Percentiles rank a stretch among this genome's conserved stretches.
Conservation (phyloP, 2,329 filamentous ascomycete genomes). For the Metarhizium robertsii region DNA sequence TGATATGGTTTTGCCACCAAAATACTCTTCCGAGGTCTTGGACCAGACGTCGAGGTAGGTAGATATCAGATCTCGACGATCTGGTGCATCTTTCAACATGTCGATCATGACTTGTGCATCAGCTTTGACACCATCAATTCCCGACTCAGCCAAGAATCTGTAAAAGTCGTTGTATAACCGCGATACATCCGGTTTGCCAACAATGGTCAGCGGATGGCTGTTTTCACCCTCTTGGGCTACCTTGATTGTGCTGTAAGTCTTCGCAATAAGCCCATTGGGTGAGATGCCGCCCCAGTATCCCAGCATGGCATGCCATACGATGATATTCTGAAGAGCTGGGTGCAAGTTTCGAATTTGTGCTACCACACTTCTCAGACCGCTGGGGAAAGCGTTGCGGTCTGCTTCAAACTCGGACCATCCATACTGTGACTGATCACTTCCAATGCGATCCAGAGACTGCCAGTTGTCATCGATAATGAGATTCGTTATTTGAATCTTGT, state of each 20-base stretch:
- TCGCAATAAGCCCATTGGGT: constrained; percentile 61
- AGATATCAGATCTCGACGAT: constrained; percentile 61
- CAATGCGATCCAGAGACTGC: constrained; percentile 60
- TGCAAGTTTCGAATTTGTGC: constrained; percentile 58
- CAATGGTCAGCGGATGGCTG: constrained; percentile 43
- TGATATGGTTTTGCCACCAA: constrained; percentile 69
- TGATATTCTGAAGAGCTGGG: constrained; percentile 69
- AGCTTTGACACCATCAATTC: constrained; percentile 83
- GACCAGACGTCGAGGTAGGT: constrained; percentile 83
- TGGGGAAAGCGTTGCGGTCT: constrained; percentile 67
- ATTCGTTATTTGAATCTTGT: constrained; percentile 69
- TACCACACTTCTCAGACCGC: constrained; percentile 65
- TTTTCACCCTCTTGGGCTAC: constrained; percentile 48
- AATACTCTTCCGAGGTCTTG: constrained; percentile 66
- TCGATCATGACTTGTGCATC: constrained; percentile 90
- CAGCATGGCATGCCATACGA: constrained; percentile 86
- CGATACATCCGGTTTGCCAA: constrained; percentile 64
- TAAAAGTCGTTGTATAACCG: constrained; percentile 91
- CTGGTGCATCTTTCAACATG: constrained; percentile 55
- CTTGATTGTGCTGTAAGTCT: constrained; percentile 66
- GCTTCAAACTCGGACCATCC: constrained; percentile 83
- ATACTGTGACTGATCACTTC: constrained; percentile 43
- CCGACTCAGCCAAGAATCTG: constrained; percentile 60
- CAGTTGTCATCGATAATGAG: constrained; percentile 97
- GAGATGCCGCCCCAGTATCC: constrained; percentile 91